These are phyloP conservation scores for Strigomonas culicis DNA, from an alignment of 208 protist genomes.

Conservation along the genomic window DNA sequence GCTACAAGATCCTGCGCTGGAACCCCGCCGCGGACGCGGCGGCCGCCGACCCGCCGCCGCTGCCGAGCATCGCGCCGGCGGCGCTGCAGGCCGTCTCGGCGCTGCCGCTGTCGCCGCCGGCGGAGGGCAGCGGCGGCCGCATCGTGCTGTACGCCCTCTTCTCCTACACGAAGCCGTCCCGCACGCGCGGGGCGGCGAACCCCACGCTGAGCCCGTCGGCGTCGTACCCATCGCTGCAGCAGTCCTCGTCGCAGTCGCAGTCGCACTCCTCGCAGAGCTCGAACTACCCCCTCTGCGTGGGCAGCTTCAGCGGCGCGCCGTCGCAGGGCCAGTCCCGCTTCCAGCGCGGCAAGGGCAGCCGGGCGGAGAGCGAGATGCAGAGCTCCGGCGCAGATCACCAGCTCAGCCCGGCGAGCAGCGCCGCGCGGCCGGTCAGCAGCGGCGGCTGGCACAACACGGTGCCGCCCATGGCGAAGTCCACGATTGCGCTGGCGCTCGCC, in stretches of 20 bases:
- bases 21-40: too few relatives aligned
- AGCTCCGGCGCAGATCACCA: background rate
- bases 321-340: background rate
- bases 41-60: too few relatives aligned
- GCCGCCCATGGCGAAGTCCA: conserved; percentile 16
- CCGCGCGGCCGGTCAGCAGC: background rate
- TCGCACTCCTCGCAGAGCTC: background rate
- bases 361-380: background rate
- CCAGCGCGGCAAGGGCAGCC: background rate
- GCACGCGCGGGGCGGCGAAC: background rate
- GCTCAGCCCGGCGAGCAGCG: too few relatives aligned
- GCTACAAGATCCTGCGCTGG: too few relatives aligned
- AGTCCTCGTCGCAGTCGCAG: background rate
- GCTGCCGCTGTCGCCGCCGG: too few relatives aligned
- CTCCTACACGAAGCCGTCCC: background rate
- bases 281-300: background rate
- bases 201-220: too few relatives aligned
- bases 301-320: background rate
- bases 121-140: background rate
- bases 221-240: background rate
- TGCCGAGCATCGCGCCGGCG: too few relatives aligned
- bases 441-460: conserved; percentile 14
- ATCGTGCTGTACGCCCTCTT: background rate
- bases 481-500: conserved; percentile 13
- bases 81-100: background rate